These are phyloP conservation scores for Helotiales sp. DNA, from an alignment of 2,329 filamentous ascomycete genomes.

Conservation along the genomic window DNA sequence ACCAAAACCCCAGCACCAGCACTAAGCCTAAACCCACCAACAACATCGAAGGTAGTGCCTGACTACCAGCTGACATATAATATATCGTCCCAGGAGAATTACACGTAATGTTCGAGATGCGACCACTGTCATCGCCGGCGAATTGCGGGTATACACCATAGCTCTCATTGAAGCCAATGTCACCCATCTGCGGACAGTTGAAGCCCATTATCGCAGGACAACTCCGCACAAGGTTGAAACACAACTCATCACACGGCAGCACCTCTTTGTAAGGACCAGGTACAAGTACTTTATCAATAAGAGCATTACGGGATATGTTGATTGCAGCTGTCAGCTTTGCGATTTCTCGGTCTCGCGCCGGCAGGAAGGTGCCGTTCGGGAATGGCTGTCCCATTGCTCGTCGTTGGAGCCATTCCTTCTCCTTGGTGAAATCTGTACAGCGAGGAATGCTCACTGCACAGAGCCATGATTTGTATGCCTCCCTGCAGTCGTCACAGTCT, in stretches of 20 bases:
- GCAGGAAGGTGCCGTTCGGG: slow-evolving; percentile 66
- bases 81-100: slow-evolving; percentile 67
- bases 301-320: slow-evolving; percentile 68
- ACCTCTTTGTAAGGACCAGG: slow-evolving; percentile 96
- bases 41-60: slow-evolving; percentile 52
- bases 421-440: slow-evolving; percentile 79
- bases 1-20: slow-evolving; percentile 28
- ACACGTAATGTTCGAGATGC: slow-evolving; percentile 50
- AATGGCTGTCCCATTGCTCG: slow-evolving; percentile 76
- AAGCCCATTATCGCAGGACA: slow-evolving; percentile 82
- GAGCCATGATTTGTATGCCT: slow-evolving; percentile 91
- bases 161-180: slow-evolving; percentile 51
- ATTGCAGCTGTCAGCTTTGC: slow-evolving; percentile 38
- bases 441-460: slow-evolving; percentile 92
- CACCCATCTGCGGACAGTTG: slow-evolving; percentile 64
- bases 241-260: slow-evolving; percentile 85
- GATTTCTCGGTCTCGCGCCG: slow-evolving; percentile 44
- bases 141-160: slow-evolving; percentile 47
- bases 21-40: slow-evolving; percentile 22
- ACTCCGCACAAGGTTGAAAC: slow-evolving; percentile 81
- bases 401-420: slow-evolving; percentile 54
- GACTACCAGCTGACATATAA: slow-evolving; percentile 56
- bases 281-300: slow-evolving; percentile 72
- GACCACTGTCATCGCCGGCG: slow-evolving; percentile 41
- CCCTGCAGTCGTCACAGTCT: slow-evolving; percentile 74